Conservation (phyloP, 1,139 yeast genomes). For the Geotrichum candidum region DNA sequence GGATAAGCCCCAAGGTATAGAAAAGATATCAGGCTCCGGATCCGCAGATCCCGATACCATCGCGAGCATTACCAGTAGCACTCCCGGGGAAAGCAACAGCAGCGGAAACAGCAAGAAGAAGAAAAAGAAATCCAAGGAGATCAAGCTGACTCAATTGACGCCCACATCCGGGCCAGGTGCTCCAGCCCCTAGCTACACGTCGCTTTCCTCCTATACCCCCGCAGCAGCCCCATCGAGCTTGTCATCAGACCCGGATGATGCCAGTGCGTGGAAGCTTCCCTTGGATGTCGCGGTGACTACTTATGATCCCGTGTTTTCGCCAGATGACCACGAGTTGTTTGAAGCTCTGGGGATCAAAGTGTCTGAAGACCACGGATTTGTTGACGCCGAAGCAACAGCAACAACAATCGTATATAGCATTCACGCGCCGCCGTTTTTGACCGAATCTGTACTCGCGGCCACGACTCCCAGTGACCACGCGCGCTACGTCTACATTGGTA, state of each 20-base stretch:
- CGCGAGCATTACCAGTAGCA: neutral
- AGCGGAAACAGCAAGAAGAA: neutral
- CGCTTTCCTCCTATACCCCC: neutral
- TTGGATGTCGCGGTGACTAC: slow-evolving; percentile 36
- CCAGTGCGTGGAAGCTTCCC: neutral
- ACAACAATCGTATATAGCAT: slow-evolving; percentile 47
- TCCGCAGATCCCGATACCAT: neutral
- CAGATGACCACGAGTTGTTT: slow-evolving; percentile 39
- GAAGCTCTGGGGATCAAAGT: slow-evolving; percentile 29
- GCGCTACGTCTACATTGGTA: slow-evolving; percentile 35
- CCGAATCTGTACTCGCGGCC: slow-evolving; percentile 41
- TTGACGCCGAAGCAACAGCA: slow-evolving; percentile 7
- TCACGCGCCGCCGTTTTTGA: slow-evolving; percentile 63
- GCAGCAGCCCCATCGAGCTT: neutral
- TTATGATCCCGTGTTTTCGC: slow-evolving; percentile 60
- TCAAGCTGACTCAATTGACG: neutral
- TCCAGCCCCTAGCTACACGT: neutral
- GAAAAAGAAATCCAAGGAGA: neutral
- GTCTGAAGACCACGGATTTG: slow-evolving; percentile 21
- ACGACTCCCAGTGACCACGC: slow-evolving; percentile 26
- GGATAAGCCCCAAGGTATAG: neutral
- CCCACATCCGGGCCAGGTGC: neutral
- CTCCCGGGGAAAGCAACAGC: neutral
- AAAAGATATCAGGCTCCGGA: neutral
- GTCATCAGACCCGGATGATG: neutral